Percentiles rank a stretch among this genome's conserved stretches.
Conservation (phyloP, 441 rosid genomes). For the Gossypium davidsonii region DNA sequence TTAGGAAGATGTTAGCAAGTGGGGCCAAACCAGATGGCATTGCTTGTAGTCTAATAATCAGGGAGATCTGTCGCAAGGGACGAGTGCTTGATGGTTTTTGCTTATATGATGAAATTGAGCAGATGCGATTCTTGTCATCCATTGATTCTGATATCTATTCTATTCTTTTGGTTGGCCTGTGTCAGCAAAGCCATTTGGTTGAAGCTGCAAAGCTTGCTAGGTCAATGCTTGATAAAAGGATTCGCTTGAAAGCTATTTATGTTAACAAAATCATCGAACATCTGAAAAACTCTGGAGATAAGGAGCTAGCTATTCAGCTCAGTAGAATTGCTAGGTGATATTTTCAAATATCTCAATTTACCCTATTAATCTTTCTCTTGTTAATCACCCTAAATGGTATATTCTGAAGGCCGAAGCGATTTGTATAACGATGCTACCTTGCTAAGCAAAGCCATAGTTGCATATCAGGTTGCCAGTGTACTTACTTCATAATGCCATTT, state of each 20-base stretch:
- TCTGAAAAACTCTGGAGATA: conserved; percentile 40
- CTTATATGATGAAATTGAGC: conserved; percentile 45
- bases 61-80: conserved; percentile 44
- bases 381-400: not conserved
- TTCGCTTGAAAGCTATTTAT: conserved; percentile 32
- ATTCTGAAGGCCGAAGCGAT: not conserved
- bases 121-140: conserved; percentile 30
- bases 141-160: conserved; percentile 59
- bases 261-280: conserved; percentile 33
- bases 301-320: conserved; percentile 36
- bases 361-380: not conserved
- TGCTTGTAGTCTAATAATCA: conserved; percentile 52
- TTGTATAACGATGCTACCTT: not conserved
- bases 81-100: conserved; percentile 50
- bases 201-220: conserved; percentile 22
- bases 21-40: conserved; percentile 59
- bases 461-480: not conserved
- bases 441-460: not conserved
- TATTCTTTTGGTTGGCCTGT: conserved; percentile 49
- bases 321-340: conserved; percentile 22
- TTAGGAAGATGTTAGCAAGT: conserved; percentile 37
- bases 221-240: conserved; percentile 31
- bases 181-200: conserved; percentile 30
- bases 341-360: not conserved
- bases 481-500: not conserved